phyloP scores from a whole-genome alignment of 345 rosid genomes.

The Corchorus olitorius region DNA sequence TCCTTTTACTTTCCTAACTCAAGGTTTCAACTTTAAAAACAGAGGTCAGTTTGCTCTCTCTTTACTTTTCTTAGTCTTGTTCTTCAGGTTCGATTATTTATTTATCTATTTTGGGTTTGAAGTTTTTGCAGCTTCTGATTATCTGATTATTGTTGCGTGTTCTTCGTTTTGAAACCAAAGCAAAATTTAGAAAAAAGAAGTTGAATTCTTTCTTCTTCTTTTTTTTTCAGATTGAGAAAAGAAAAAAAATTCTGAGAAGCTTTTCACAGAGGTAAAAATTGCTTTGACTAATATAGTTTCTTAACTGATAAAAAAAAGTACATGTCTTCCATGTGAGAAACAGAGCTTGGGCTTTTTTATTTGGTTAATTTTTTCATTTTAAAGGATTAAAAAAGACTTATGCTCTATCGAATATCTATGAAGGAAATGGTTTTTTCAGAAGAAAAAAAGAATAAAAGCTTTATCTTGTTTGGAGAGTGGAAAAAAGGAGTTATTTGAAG shows the following conservation, averaged over 20 bases:
- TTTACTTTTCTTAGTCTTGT: background rate
- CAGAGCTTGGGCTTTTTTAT: background rate
- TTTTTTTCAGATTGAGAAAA: background rate
- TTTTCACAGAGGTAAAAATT: background rate
- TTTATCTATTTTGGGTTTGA: background rate
- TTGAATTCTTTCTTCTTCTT: background rate
- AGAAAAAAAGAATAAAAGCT: too few species aligned
- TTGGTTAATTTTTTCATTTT: constrained; percentile 8
- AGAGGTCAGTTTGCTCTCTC: constrained; percentile 22
- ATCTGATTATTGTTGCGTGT: constrained; percentile 8
- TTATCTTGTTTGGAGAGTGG: constrained; percentile 3
- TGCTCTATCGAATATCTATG: background rate
- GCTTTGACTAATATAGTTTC: background rate
- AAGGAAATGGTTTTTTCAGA: too few species aligned
- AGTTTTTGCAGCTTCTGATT: background rate
- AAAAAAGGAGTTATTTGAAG: constrained; percentile 3
- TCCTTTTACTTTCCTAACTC: background rate
- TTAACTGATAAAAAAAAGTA: background rate
- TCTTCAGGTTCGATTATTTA: background rate
- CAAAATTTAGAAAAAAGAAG: background rate
- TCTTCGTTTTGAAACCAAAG: background rate
- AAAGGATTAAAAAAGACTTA: background rate
- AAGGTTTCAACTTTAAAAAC: background rate
- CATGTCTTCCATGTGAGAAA: background rate
- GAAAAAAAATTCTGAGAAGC: background rate